These are phyloP conservation scores for Chlorella sp. DNA, from an alignment of 139 green algal genomes.

Conservation along the genomic window DNA sequence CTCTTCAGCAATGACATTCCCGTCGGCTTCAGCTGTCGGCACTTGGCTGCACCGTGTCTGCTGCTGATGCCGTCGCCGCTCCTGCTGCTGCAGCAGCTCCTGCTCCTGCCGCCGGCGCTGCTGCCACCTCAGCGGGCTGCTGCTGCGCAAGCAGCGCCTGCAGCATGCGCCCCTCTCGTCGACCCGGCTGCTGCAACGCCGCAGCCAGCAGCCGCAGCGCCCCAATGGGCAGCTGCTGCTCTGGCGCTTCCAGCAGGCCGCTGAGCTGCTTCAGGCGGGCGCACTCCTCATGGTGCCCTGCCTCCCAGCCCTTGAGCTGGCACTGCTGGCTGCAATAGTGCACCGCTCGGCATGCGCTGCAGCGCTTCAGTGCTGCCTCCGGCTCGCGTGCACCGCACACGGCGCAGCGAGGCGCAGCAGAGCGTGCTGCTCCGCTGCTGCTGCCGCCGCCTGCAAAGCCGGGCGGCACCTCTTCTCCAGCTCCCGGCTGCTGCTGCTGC, in stretches of 20 bases:
- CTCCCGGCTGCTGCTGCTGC: background rate
- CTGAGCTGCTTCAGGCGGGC: background rate
- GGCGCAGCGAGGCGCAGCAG: background rate
- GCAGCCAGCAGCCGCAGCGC: background rate
- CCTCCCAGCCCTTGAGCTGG: conserved; percentile 13
- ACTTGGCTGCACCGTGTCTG: background rate
- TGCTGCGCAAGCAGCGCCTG: background rate
- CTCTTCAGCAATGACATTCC: too few relatives aligned
- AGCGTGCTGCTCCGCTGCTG: background rate
- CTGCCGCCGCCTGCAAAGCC: background rate
- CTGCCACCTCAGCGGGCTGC: background rate
- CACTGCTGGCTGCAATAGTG: conserved; percentile 9
- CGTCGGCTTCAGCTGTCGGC: too few relatives aligned
- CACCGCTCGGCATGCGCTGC: background rate
- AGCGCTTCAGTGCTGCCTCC: background rate
- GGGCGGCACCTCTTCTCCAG: background rate
- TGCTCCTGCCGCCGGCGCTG: background rate
- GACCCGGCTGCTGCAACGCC: background rate
- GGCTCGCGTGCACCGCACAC: background rate
- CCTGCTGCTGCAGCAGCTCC: background rate
- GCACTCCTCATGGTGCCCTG: background rate
- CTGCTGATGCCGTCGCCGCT: background rate
- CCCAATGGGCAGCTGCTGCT: background rate
- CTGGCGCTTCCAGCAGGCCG: background rate
- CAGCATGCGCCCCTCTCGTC: background rate